A percentile compares a stretch with the other conserved stretches of the same genome.
Evolutionary conservation across 2,329 filamentous ascomycete genomes (phyloP).

Genomic region (Aureobasidium sp.): DNA sequence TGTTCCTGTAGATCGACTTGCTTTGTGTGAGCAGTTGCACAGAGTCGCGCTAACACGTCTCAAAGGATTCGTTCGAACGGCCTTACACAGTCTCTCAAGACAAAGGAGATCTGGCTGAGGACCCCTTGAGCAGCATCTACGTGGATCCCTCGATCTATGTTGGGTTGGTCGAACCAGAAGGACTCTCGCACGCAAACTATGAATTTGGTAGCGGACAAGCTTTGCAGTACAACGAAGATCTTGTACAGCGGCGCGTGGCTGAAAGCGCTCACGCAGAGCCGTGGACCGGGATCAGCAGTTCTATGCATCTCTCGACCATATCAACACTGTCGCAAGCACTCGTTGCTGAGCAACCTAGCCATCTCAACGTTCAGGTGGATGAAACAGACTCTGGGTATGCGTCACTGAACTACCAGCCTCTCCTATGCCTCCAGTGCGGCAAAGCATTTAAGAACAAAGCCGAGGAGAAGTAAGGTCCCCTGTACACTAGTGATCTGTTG

Average conservation of each 20-base stretch:
- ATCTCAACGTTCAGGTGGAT: neutral
- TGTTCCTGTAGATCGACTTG: conserved; percentile 7
- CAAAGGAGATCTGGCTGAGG: conserved; percentile 1
- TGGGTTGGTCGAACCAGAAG: neutral
- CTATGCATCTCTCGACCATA: neutral
- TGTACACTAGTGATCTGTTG: neutral
- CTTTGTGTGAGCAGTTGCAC: neutral
- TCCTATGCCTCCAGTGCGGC: neutral
- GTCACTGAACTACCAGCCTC: neutral
- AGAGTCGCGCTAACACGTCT: neutral
- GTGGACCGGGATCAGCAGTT: neutral
- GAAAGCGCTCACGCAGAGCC: conserved; percentile 4
- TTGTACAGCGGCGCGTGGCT: conserved; percentile 10
- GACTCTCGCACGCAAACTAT: neutral
- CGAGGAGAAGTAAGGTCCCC: conserved; percentile 14
- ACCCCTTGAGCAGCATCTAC: neutral
- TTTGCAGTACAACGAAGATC: conserved; percentile 3
- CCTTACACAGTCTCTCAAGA: neutral
- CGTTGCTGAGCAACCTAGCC: neutral
- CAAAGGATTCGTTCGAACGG: neutral
- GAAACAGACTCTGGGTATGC: conserved; percentile 10
- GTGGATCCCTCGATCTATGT: neutral
- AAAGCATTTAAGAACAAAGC: conserved; percentile 15
- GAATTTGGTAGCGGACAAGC: neutral
- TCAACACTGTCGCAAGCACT: neutral